These are phyloP conservation scores for Gamsiella multidivaricata DNA, from an alignment of 192 early-diverging fungal genomes.

Conservation along the genomic window DNA sequence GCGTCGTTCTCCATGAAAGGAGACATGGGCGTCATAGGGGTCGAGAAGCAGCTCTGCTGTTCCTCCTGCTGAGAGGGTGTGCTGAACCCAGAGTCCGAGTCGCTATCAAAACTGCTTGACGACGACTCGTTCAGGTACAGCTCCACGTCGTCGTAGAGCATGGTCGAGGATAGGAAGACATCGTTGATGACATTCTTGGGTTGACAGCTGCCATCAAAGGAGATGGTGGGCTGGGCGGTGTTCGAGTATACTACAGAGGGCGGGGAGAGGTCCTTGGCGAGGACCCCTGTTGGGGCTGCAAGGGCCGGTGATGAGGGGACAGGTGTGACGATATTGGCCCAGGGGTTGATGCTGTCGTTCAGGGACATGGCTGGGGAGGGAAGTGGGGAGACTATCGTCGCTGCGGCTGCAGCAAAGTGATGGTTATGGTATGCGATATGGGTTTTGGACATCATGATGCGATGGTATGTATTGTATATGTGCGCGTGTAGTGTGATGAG, in stretches of 20 bases:
- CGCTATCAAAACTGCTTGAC: conserved; percentile 41
- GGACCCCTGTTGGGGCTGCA: conserved; percentile 15
- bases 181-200: conserved; percentile 56
- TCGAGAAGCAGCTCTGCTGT: conserved; percentile 36
- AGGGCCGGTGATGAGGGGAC: not conserved
- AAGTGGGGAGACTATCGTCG: conserved; percentile 51
- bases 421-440: conserved; percentile 45
- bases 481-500: not conserved
- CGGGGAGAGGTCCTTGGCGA: conserved; percentile 27
- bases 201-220: conserved; percentile 38
- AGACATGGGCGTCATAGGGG: conserved; percentile 54
- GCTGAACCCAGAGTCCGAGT: conserved; percentile 52
- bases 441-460: conserved; percentile 49
- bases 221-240: conserved; percentile 36
- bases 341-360: conserved; percentile 46
- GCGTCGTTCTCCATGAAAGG: conserved; percentile 50
- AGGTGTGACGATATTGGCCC: conserved; percentile 38
- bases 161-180: conserved; percentile 52
- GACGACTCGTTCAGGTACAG: conserved; percentile 45
- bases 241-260: conserved; percentile 52
- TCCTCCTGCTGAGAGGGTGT: conserved; percentile 43
- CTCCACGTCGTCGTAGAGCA: conserved; percentile 53
- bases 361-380: conserved; percentile 49
- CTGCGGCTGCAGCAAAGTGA: conserved; percentile 45
- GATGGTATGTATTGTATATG: conserved; percentile 14